phyloP scores from a whole-genome alignment of 1,284 basidiomycete species.

The Tilletia caries region DNA sequence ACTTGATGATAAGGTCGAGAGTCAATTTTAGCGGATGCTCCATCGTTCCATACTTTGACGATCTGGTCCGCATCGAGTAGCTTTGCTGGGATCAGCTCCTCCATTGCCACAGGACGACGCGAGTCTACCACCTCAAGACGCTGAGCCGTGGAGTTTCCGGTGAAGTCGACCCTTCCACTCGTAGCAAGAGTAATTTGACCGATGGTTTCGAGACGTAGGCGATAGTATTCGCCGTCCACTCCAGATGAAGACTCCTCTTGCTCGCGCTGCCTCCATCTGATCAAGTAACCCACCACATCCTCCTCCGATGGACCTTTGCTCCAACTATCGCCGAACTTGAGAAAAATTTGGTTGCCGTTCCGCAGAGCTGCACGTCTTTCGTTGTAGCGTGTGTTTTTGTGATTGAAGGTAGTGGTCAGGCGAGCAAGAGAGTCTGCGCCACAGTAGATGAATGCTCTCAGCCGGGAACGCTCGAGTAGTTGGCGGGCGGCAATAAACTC shows the following conservation, averaged over 20 bases:
- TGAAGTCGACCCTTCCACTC: not conserved
- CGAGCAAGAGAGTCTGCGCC: not conserved
- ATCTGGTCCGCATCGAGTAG: not conserved
- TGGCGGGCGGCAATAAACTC: not conserved
- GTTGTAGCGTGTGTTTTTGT: not conserved
- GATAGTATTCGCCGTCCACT: not conserved
- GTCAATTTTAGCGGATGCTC: not conserved
- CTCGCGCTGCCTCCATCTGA: not conserved
- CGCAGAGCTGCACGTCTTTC: not conserved
- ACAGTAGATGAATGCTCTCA: not conserved
- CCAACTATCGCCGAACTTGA: not conserved
- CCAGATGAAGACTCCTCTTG: not conserved
- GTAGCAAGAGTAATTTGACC: not conserved
- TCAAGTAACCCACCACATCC: not conserved
- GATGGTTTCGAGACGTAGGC: not conserved
- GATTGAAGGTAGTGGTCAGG: not conserved
- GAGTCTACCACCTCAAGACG: not conserved
- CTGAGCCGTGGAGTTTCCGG: not conserved
- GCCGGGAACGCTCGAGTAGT: not conserved
- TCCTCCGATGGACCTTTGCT: not conserved
- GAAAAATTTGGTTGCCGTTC: not conserved
- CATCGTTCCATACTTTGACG: slow-evolving; percentile 3
- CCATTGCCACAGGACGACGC: slow-evolving; percentile 71
- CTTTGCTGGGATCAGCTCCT: not conserved
- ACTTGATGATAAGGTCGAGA: not conserved